A percentile compares a stretch with the other conserved stretches of the same genome.
Evolutionary conservation across 2,329 filamentous ascomycete species (phyloP).

Genomic region (Lasiodiplodia sp.): DNA sequence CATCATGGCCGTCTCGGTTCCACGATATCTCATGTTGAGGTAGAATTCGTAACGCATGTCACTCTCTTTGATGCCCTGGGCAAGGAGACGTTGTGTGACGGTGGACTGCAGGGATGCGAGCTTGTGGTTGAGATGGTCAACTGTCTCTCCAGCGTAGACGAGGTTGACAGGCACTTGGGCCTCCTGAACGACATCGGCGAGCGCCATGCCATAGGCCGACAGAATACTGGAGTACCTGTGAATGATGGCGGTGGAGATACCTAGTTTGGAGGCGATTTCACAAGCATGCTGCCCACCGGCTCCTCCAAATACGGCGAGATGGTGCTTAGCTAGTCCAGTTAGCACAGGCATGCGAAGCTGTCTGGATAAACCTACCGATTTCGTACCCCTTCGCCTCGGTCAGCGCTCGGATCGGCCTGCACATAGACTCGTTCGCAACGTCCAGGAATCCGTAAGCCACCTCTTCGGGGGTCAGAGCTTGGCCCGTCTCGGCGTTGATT

Average conservation of each 20-base stretch:
- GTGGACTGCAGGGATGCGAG: neutral
- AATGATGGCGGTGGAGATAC: conserved; percentile 53
- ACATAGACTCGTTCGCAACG: conserved; percentile 48
- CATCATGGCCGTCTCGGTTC: conserved; percentile 56
- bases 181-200: conserved; percentile 48
- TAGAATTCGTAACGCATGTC: conserved; percentile 44
- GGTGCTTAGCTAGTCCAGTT: conserved; percentile 63
- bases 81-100: conserved; percentile 58
- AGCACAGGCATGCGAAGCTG: neutral
- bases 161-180: conserved; percentile 77
- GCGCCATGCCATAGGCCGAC: conserved; percentile 59
- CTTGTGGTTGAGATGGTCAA: conserved; percentile 67
- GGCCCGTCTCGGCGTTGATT: conserved; percentile 49
- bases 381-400: conserved; percentile 40
- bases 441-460: conserved; percentile 38
- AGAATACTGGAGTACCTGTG: conserved; percentile 56
- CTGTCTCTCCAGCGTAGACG: conserved; percentile 72
- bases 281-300: conserved; percentile 51
- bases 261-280: conserved; percentile 52
- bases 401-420: conserved; percentile 39
- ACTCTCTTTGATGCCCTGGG: conserved; percentile 69
- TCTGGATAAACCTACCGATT: conserved; percentile 24
- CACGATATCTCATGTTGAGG: conserved; percentile 54
- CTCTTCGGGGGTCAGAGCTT: conserved; percentile 40
- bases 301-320: conserved; percentile 40